phyloP scores from a whole-genome alignment of 2,329 filamentous ascomycete genomes.

The Lachnellula arida region DNA sequence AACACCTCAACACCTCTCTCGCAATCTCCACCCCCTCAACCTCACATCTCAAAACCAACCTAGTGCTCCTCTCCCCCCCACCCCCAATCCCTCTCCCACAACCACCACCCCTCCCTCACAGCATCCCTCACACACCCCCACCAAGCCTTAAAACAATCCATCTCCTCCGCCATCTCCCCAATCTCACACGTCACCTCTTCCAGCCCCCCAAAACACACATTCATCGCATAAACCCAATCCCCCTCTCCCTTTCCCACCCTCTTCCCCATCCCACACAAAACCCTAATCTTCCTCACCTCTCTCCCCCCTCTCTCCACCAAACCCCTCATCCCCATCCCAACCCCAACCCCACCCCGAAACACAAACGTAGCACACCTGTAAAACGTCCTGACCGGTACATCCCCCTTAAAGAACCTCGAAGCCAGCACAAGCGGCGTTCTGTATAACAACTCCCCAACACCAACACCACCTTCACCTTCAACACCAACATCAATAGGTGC shows the following conservation, averaged over 20 bases:
- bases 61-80: neutral
- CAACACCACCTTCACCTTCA: neutral
- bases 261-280: neutral
- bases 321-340: neutral
- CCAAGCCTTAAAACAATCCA: conserved; percentile 4
- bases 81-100: neutral
- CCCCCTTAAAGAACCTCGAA: neutral
- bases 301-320: neutral
- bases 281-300: neutral
- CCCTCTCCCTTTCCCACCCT: neutral
- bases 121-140: conserved; percentile 12
- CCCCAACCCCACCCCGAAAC: neutral
- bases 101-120: conserved; percentile 10
- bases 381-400: neutral
- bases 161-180: neutral
- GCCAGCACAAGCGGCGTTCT: neutral
- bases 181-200: conserved; percentile 11
- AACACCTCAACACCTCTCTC: neutral
- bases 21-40: neutral
- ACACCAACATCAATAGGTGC: neutral
- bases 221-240: conserved; percentile 8
- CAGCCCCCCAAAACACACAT: conserved; percentile 1
- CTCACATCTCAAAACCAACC: neutral
- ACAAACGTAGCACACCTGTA: neutral
- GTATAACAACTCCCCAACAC: neutral